Evolutionary conservation across 2,329 filamentous ascomycete genomes (phyloP).

Genomic region (Aspergillus carbonarius): DNA sequence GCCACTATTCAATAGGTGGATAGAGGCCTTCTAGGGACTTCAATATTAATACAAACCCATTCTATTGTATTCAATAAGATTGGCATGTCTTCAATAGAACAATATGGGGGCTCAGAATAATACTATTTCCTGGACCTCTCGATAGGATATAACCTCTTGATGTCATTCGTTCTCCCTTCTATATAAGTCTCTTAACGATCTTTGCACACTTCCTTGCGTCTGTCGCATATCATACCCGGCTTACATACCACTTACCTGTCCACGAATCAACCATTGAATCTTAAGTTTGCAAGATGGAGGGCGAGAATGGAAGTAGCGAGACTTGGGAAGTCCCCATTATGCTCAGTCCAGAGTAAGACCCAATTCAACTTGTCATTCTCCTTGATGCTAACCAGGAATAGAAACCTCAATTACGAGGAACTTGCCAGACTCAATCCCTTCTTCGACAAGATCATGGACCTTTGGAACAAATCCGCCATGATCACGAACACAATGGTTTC

Average conservation of each 20-base stretch:
- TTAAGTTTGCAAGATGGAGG: not conserved
- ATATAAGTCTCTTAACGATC: not conserved
- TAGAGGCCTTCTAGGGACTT: not conserved
- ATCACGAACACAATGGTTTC: slow-evolving; percentile 9
- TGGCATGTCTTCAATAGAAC: not conserved
- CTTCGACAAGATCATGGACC: slow-evolving; percentile 24
- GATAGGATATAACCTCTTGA: not conserved
- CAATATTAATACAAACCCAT: not conserved
- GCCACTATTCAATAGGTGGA: no score
- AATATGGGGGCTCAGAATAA: not conserved
- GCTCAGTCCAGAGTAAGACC: slow-evolving; percentile 28
- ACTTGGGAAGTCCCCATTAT: slow-evolving; percentile 31
- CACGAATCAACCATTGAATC: not conserved
- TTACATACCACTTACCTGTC: not conserved
- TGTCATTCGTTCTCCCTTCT: not conserved
- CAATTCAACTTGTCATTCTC: not conserved
- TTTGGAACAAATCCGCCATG: slow-evolving; percentile 19
- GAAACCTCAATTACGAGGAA: slow-evolving; percentile 26
- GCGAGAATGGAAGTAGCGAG: not conserved
- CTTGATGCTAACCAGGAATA: slow-evolving; percentile 14
- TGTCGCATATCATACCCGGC: not conserved
- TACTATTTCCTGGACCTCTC: not conserved
- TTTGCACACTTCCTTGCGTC: not conserved
- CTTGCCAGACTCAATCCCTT: slow-evolving; percentile 29
- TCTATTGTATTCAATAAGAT: slow-evolving; percentile 9